Percentiles rank a stretch among this genome's conserved stretches.
Conservation (phyloP, 1,139 yeast genomes). For the Yarrowia galli region DNA sequence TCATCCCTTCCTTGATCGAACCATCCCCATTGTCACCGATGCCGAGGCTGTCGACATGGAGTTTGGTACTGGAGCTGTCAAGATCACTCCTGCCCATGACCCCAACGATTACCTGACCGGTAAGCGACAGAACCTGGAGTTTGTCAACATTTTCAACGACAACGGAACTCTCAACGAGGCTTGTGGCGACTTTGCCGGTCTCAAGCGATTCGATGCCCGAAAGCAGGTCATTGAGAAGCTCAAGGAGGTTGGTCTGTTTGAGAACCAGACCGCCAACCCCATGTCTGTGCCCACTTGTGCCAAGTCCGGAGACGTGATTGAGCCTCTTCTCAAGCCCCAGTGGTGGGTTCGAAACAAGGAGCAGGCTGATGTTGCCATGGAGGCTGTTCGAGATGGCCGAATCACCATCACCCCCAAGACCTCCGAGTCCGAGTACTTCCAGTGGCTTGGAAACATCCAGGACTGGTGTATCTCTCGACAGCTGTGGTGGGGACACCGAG, state of each 20-base stretch:
- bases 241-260: constrained; percentile 73
- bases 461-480: constrained; percentile 99
- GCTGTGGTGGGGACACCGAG: constrained; percentile 99
- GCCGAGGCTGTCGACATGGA: constrained; percentile 97
- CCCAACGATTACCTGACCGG: constrained; percentile 96
- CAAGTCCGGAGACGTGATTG: constrained; percentile 95
- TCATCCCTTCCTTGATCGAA: constrained; percentile 89
- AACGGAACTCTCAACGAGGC: constrained; percentile 88
- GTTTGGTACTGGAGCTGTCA: constrained; percentile 99
- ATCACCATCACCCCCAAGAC: constrained; percentile 85
- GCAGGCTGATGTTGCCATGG: constrained; percentile 88
- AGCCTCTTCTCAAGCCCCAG: constrained; percentile 96
- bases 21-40: constrained; percentile 87
- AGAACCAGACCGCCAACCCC: constrained; percentile 90
- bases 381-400: constrained; percentile 83
- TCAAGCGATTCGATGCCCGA: constrained; percentile 96
- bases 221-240: constrained; percentile 79
- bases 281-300: constrained; percentile 95
- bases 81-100: constrained; percentile 98
- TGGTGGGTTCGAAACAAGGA: constrained; percentile 97
- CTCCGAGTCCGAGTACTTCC: constrained; percentile 91
- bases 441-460: constrained; percentile 95
- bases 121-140: constrained; percentile 88
- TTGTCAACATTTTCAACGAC: constrained; percentile 89
- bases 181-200: constrained; percentile 93